Evolutionary conservation across 1,284 basidiomycete species (phyloP).

Genomic region (Malassezia furfur): DNA sequence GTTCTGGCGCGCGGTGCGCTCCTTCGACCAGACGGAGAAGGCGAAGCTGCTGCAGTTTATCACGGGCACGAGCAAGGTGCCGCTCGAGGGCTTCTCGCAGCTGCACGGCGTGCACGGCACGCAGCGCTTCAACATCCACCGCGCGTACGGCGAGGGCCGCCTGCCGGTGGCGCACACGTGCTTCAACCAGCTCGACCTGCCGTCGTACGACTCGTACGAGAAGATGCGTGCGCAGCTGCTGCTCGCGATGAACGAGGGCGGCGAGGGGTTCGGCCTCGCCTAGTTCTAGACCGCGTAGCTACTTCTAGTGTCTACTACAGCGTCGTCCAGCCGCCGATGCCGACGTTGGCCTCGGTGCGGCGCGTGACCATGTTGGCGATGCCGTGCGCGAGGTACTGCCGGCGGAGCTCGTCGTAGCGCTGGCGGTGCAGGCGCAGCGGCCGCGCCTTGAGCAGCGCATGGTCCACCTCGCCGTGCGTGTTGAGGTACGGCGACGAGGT

Average conservation of each 20-base stretch:
- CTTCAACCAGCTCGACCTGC: slow-evolving; percentile 50
- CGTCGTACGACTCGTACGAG: slow-evolving; percentile 46
- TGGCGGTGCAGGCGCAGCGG: slow-evolving; percentile 76
- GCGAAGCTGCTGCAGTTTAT: slow-evolving; percentile 84
- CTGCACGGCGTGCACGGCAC: slow-evolving; percentile 87
- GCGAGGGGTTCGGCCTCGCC: slow-evolving; percentile 47
- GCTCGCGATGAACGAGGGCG: slow-evolving; percentile 46
- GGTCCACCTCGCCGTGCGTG: slow-evolving; percentile 84
- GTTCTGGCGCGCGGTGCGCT: slow-evolving; percentile 98
- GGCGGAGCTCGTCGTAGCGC: slow-evolving; percentile 83
- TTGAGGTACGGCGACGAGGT: slow-evolving; percentile 84
- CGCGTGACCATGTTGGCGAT: slow-evolving; percentile 83
- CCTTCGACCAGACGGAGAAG: slow-evolving; percentile 90
- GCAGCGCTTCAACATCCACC: slow-evolving; percentile 92
- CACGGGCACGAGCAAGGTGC: slow-evolving; percentile 80
- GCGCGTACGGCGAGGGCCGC: slow-evolving; percentile 76
- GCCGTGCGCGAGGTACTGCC: slow-evolving; percentile 77
- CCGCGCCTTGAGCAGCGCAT: slow-evolving; percentile 77
- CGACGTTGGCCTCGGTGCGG: slow-evolving; percentile 65
- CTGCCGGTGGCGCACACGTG: slow-evolving; percentile 86
- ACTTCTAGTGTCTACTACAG: slow-evolving; percentile 51
- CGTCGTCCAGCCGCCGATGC: slow-evolving; percentile 85
- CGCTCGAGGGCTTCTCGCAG: slow-evolving; percentile 82
- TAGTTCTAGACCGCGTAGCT: slow-evolving; percentile 5
- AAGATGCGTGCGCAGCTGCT: slow-evolving; percentile 25